Base-by-base conservation (phyloP, 345 rosid species). In the Gynandropsis gynandra region DNA sequence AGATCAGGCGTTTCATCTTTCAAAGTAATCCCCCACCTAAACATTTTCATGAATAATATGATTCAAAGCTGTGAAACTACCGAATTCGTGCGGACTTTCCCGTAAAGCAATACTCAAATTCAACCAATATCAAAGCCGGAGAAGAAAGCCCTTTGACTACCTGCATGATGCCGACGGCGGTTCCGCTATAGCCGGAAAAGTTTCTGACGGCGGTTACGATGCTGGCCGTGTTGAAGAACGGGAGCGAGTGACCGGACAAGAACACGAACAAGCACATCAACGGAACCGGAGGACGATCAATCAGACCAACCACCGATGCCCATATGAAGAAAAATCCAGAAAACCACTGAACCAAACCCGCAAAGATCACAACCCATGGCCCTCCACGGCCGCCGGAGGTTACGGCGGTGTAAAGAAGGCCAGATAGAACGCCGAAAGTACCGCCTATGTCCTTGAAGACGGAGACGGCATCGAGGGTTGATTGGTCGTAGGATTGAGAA, bases 381-480 rank as follows among this genome's bases (percentile, higher is more conserved):
- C 84, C 86, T 10, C 14, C 8, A 52, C 62, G 44, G 17, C 64
- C 64, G 31, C 52, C 45, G 34, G 60, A 45, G 19, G 85, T 66
- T 50, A 74, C 71, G 66, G 68, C 32, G 49, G 94, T 63, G 76
- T 83, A 89, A 36, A 89, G 88, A 53, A 72, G 71, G 19, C 97
- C 97, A 12, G 95, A 79, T 45, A 85, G 58, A 73, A 81, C 44
- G 17, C 95, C 97, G 46, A 64, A 66, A 71, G 85, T 83, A 49
- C 93, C 89, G 41, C 97, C 97, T 66, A 85, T 85, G 74, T 89
- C 95, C 64, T 89, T 89, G 71, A 83, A 85, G 73, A 89, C 94
- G 27, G 95, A 89, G 52, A 89, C 80, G 66, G 81, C 76, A 68
- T 89, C 97, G 57, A 89, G 97, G 10, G 97, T 89, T 36, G 86